phyloP scores from a whole-genome alignment of 257 asterid species.

The Coffea eugenioides region DNA sequence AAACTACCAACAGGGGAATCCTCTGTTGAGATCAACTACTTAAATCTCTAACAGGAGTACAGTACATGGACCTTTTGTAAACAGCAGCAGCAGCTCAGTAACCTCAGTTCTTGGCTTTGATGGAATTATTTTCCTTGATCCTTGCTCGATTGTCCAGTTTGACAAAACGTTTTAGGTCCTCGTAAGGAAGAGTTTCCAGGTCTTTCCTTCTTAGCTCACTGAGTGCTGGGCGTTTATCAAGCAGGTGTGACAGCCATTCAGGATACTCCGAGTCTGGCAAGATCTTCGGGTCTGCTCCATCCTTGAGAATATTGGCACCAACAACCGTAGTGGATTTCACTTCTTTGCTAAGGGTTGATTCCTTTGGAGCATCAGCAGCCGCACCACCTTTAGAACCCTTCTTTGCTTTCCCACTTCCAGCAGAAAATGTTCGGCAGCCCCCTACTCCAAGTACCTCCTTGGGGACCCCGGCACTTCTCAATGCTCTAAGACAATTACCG shows the following conservation, averaged over 20 bases:
- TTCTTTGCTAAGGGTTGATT: constrained; percentile 72
- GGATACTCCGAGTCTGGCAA: constrained; percentile 85
- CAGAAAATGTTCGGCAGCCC: constrained; percentile 69
- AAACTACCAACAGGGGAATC: neutral
- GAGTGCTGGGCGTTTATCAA: constrained; percentile 72
- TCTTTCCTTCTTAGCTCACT: constrained; percentile 83
- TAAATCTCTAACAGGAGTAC: neutral
- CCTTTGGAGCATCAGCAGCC: constrained; percentile 73
- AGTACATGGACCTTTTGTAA: neutral
- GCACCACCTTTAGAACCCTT: constrained; percentile 83
- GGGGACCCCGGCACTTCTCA: constrained; percentile 38
- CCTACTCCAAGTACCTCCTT: constrained; percentile 40
- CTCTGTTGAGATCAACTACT: neutral
- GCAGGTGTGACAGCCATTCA: constrained; percentile 84
- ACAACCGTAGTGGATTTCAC: constrained; percentile 79
- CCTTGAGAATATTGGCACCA: constrained; percentile 85
- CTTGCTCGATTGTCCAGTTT: constrained; percentile 91
- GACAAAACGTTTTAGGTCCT: constrained; percentile 80
- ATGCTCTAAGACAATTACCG: constrained; percentile 33
- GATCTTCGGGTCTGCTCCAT: constrained; percentile 83
- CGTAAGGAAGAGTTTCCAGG: constrained; percentile 55
- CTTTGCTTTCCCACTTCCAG: constrained; percentile 78
- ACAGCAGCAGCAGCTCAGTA: neutral
- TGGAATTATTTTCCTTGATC: constrained; percentile 85
- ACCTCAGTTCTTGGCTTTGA: constrained; percentile 55